Percentiles rank a stretch among this genome's conserved stretches.
Evolutionary conservation across 176 grass and related monocot species (phyloP).

Genomic region (Alloteropsis semialata): DNA sequence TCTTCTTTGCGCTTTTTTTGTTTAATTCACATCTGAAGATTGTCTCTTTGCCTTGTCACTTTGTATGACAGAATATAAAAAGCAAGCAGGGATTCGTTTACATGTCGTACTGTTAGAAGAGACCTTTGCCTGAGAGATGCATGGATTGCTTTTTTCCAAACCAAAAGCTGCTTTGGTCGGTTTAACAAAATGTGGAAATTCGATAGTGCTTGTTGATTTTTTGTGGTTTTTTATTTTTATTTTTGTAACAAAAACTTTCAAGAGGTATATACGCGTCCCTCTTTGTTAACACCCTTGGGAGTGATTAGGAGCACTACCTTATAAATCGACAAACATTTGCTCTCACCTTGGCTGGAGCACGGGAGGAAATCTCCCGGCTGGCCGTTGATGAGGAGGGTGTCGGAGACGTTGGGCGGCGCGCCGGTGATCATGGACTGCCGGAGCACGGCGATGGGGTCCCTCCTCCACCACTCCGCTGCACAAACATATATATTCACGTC

Average conservation of each 20-base stretch:
- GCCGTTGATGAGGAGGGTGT: slow-evolving; percentile 78
- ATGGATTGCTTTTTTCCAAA: slow-evolving; percentile 6
- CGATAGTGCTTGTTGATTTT: not conserved
- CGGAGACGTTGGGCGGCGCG: slow-evolving; percentile 78
- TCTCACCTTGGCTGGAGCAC: slow-evolving; percentile 72
- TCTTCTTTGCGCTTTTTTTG: not conserved
- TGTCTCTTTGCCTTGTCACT: slow-evolving; percentile 8
- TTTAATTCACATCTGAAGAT: not conserved
- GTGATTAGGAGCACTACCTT: no score
- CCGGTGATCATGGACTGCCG: slow-evolving; percentile 64
- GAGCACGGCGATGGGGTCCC: slow-evolving; percentile 65
- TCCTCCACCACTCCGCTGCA: slow-evolving; percentile 87
- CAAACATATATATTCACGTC: not conserved
- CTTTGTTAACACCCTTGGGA: no score
- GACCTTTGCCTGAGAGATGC: not conserved
- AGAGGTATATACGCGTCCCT: not conserved
- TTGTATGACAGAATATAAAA: not conserved
- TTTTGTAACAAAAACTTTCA: not conserved
- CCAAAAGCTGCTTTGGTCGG: slow-evolving; percentile 3
- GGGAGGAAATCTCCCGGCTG: slow-evolving; percentile 71
- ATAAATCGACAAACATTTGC: not conserved
- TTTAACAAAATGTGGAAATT: slow-evolving; percentile 16
- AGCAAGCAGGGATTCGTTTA: not conserved
- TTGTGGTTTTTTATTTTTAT: not conserved
- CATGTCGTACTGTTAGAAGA: not conserved